Percentiles rank a stretch among this genome's conserved stretches.
Evolutionary conservation across 2,329 filamentous ascomycete species (phyloP).

Genomic region (Alternaria sp.): DNA sequence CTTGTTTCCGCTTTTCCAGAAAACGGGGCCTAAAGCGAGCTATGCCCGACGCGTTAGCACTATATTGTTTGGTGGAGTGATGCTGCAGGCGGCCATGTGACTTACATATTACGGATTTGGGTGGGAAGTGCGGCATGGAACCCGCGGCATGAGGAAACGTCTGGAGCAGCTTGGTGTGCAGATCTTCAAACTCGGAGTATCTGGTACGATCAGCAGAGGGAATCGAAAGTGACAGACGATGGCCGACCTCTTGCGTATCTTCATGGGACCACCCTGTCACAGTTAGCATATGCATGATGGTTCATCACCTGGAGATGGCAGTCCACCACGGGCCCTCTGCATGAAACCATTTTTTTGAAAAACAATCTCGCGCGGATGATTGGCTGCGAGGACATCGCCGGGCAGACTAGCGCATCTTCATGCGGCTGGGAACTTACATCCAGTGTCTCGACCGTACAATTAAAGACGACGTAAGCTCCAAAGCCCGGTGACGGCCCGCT

Average conservation of each 20-base stretch:
- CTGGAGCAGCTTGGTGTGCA: conserved; percentile 73
- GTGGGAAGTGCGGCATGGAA: conserved; percentile 87
- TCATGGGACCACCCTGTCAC: conserved; percentile 61
- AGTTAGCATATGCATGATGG: conserved; percentile 12
- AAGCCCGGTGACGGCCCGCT: conserved; percentile 63
- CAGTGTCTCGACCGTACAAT: conserved; percentile 84
- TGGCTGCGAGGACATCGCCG: conserved; percentile 20
- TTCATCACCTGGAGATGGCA: conserved; percentile 7
- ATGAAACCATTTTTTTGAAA: conserved; percentile 12
- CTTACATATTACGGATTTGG: conserved; percentile 87
- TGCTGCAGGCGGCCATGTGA: conserved; percentile 21
- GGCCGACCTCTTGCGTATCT: conserved; percentile 63
- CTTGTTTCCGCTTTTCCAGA: conserved; percentile 80
- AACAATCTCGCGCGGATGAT: conserved; percentile 9
- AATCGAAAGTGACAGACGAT: background rate
- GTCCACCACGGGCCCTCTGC: conserved; percentile 12
- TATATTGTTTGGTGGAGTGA: conserved; percentile 30
- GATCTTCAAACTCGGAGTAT: conserved; percentile 92
- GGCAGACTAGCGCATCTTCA: conserved; percentile 17
- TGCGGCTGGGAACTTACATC: conserved; percentile 63
- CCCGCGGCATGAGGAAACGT: conserved; percentile 85
- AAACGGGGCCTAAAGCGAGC: conserved; percentile 79
- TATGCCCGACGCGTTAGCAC: conserved; percentile 34
- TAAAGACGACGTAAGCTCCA: conserved; percentile 97
- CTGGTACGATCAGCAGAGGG: conserved; percentile 50